These are phyloP conservation scores for Globisporangium paroecandrum DNA, from an alignment of 352 stramenopile genomes.

Conservation along the genomic window DNA sequence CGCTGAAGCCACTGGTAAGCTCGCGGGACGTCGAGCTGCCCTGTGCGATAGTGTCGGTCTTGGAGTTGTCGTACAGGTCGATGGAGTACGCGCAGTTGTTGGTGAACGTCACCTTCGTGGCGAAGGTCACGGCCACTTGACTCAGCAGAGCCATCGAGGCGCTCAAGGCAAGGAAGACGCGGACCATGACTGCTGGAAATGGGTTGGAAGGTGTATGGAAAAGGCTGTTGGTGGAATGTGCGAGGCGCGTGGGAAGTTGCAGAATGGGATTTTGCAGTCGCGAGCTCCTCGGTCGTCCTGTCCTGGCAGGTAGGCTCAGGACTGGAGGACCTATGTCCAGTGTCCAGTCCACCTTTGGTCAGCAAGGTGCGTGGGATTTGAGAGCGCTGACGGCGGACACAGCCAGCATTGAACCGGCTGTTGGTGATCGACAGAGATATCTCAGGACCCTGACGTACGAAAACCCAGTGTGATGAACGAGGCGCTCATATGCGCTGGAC, in stretches of 20 bases:
- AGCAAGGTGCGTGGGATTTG: constrained; percentile 1
- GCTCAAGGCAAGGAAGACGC: constrained; percentile 39
- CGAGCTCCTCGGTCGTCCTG: neutral
- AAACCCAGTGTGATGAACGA: neutral
- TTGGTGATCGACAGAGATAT: constrained; percentile 14
- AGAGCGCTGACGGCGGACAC: constrained; percentile 3
- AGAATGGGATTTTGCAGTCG: constrained; percentile 5
- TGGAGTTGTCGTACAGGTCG: constrained; percentile 55
- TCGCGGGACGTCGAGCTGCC: constrained; percentile 33
- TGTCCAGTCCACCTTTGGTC: constrained; percentile 8
- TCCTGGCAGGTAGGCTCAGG: neutral
- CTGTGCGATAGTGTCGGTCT: constrained; percentile 32
- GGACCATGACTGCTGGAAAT: constrained; percentile 27
- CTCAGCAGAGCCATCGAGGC: constrained; percentile 28
- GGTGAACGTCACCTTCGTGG: constrained; percentile 39
- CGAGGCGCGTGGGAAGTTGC: constrained; percentile 13
- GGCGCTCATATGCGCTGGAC: neutral
- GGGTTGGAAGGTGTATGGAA: neutral
- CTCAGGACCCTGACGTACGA: neutral
- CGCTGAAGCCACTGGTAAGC: constrained; percentile 38
- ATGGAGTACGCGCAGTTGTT: constrained; percentile 52
- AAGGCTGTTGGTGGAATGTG: neutral
- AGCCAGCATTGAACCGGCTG: constrained; percentile 8
- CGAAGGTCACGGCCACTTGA: constrained; percentile 29
- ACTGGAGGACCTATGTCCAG: neutral